These are phyloP conservation scores for Fragosphaeria purpurea DNA, from an alignment of 2,329 filamentous ascomycete genomes.

Conservation along the genomic window DNA sequence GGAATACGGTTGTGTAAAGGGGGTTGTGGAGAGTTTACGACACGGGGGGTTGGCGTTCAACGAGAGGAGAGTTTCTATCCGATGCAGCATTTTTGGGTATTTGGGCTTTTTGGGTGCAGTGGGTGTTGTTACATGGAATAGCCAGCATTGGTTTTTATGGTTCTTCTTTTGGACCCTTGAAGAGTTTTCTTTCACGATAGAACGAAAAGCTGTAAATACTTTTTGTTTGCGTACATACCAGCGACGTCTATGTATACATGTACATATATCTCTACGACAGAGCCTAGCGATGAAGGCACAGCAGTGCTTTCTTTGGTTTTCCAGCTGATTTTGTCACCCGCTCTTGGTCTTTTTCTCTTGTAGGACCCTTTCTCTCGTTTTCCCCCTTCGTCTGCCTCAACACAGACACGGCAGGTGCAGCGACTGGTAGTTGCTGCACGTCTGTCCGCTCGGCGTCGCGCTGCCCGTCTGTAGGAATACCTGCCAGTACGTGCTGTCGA, in stretches of 20 bases:
- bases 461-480: constrained; percentile 43
- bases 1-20: constrained; percentile 19
- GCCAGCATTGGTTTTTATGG: background rate
- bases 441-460: constrained; percentile 35
- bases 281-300: no score
- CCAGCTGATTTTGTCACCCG: no score
- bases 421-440: constrained; percentile 45
- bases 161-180: background rate
- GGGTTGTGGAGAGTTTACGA: no score
- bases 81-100: no score
- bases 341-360: background rate
- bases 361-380: background rate
- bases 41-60: no score
- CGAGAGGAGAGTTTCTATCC: no score
- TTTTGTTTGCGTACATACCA: background rate
- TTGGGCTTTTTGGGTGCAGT: no score
- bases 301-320: no score
- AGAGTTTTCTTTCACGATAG: background rate
- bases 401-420: constrained; percentile 44
- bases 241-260: background rate
- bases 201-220: no score
- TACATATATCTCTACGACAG: no score
- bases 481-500: constrained; percentile 35
- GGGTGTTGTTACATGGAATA: background rate
- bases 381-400: constrained; percentile 10